A percentile compares a stretch with the other conserved stretches of the same genome.
phyloP scores from a whole-genome alignment of 179 eudicot genomes.

The Spinacia oleracea region DNA sequence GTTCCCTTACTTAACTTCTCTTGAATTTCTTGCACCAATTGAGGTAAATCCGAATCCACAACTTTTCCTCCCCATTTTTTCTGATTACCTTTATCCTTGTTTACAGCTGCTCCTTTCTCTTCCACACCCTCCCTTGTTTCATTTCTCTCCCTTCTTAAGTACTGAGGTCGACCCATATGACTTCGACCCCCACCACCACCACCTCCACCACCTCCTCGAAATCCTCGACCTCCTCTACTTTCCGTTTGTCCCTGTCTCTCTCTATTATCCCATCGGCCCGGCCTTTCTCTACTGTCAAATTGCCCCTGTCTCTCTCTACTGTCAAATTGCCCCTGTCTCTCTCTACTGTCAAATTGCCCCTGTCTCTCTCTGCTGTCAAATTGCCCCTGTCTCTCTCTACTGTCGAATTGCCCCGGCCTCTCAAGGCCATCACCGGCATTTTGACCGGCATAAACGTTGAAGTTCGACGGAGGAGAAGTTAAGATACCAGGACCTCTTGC shows the following conservation, averaged over 20 bases:
- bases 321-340: constrained; percentile 23
- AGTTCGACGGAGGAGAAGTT: constrained; percentile 21
- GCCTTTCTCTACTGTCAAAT: constrained; percentile 8
- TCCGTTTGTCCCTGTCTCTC: constrained; percentile 19
- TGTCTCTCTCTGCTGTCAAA: constrained; percentile 12
- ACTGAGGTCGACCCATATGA: constrained; percentile 42
- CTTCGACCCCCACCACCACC: constrained; percentile 33
- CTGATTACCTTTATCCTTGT: constrained; percentile 25
- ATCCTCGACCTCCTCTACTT: constrained; percentile 28
- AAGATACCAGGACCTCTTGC: constrained; percentile 40
- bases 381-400: not conserved
- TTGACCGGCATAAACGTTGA: constrained; percentile 20
- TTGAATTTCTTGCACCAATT: constrained; percentile 89
- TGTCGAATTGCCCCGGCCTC: constrained; percentile 15
- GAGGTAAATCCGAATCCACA: constrained; percentile 51
- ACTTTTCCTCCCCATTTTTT: constrained; percentile 35
- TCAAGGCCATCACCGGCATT: constrained; percentile 31
- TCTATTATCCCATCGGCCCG: no score
- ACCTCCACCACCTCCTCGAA: constrained; percentile 20
- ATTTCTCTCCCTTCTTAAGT: constrained; percentile 46
- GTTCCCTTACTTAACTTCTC: constrained; percentile 81
- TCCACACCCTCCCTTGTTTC: constrained; percentile 35
- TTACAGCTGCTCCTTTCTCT: constrained; percentile 26
- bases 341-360: constrained; percentile 30
- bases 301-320: constrained; percentile 32